A percentile compares a stretch with the other conserved stretches of the same genome.
These are phyloP conservation scores for Gossypium australe DNA, from an alignment of 345 rosid genomes.

Conservation along the genomic window DNA sequence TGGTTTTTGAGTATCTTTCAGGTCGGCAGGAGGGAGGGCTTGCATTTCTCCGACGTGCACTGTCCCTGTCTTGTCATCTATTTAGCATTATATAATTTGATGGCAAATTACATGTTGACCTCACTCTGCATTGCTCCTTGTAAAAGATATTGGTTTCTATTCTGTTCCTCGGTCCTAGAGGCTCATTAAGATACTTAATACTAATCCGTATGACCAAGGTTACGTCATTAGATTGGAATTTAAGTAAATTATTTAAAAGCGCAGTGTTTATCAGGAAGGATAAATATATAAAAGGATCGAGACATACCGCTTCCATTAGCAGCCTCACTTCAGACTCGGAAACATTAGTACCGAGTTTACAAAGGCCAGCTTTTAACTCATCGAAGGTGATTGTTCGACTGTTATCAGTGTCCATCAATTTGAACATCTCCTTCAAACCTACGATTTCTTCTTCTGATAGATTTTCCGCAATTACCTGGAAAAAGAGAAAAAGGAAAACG, in stretches of 20 bases:
- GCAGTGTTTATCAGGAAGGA: not conserved
- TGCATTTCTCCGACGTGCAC: not conserved
- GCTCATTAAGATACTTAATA: not conserved
- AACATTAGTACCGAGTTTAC: conserved; percentile 75
- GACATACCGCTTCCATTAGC: conserved; percentile 85
- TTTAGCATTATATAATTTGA: not conserved
- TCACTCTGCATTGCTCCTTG: not conserved
- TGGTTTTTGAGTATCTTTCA: not conserved
- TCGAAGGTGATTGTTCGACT: conserved; percentile 81
- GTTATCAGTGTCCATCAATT: conserved; percentile 87
- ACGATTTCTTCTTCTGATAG: conserved; percentile 93
- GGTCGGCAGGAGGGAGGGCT: not conserved
- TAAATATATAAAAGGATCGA: conserved; percentile 13
- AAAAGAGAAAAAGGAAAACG: conserved; percentile 1
- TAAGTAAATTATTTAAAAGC: not conserved
- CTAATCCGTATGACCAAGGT: not conserved
- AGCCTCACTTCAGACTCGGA: conserved; percentile 85
- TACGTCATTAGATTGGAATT: not conserved
- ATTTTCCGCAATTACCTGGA: conserved; percentile 88
- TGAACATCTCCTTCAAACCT: conserved; percentile 96
- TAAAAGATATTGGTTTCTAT: not conserved
- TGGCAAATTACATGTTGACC: not conserved
- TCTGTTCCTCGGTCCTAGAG: conserved; percentile 9
- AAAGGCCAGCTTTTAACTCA: conserved; percentile 90
- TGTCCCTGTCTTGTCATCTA: not conserved